Evolutionary conservation across 768 basidiomycete species (phyloP).

Genomic region (Russula ochroleuca): DNA sequence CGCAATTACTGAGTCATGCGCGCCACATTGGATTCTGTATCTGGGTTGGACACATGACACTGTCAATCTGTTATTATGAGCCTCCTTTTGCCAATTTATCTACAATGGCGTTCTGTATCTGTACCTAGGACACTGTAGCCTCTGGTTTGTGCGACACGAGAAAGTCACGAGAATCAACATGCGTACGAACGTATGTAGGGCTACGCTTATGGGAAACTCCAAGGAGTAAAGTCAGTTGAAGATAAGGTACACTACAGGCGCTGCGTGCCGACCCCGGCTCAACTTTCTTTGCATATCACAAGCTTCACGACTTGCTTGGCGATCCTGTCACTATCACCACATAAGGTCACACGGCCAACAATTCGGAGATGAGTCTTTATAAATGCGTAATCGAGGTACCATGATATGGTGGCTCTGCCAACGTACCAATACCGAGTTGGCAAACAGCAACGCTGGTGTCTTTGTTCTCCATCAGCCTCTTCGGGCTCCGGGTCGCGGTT

Average conservation of each 20-base stretch:
- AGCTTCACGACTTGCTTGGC: too few species aligned
- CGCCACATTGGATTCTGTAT: too few species aligned
- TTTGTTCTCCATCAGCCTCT: not conserved
- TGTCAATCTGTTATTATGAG: not conserved
- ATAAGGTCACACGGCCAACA: not conserved
- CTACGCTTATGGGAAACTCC: not conserved
- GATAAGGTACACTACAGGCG: not conserved
- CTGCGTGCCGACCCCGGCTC: not conserved
- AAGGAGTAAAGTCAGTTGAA: not conserved
- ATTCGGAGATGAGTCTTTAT: not conserved
- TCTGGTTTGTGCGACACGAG: not conserved
- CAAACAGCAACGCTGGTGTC: too few species aligned
- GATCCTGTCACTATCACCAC: not conserved
- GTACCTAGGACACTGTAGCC: too few species aligned
- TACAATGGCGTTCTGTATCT: too few species aligned
- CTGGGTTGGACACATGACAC: too few species aligned
- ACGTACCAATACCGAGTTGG: not conserved
- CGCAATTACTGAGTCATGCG: too few species aligned
- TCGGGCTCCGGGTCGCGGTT: not conserved
- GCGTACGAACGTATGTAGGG: not conserved
- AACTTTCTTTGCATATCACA: not conserved
- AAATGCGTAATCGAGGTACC: not conserved
- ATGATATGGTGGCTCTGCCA: not conserved
- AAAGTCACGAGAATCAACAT: too few species aligned
- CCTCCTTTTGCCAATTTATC: not conserved